Conservation (phyloP, 352 stramenopile species). For the Globisporangium takayamanum region DNA sequence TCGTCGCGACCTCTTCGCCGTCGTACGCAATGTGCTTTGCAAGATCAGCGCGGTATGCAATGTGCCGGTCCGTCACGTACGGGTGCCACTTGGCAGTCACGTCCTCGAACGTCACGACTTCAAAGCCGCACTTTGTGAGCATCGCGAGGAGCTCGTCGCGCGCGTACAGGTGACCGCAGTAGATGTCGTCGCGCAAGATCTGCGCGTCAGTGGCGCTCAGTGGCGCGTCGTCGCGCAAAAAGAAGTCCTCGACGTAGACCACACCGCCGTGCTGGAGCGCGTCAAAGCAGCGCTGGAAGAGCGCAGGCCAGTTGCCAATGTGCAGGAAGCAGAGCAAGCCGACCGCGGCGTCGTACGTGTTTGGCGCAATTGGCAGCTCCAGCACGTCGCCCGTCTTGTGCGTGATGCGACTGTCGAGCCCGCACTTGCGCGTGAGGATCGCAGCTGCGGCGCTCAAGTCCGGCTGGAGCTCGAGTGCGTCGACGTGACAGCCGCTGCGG, state of each 20-base stretch:
- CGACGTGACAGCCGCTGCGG: constrained; percentile 50
- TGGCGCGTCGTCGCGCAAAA: constrained; percentile 22
- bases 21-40: constrained; percentile 43
- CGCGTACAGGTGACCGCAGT: constrained; percentile 41
- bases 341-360: constrained; percentile 55
- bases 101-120: constrained; percentile 46
- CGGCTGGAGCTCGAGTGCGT: constrained; percentile 75
- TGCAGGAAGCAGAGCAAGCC: constrained; percentile 74
- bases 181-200: constrained; percentile 55
- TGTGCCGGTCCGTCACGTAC: constrained; percentile 42
- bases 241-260: constrained; percentile 81
- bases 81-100: constrained; percentile 58
- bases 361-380: constrained; percentile 13
- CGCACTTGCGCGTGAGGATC: constrained; percentile 54
- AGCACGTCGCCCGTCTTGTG: constrained; percentile 72
- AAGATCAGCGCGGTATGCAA: constrained; percentile 36
- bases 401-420: constrained; percentile 33
- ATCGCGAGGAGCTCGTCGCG: constrained; percentile 31
- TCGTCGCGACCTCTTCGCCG: constrained; percentile 40
- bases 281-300: constrained; percentile 54
- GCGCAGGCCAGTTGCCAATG: constrained; percentile 50
- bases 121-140: constrained; percentile 45
- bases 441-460: constrained; percentile 57
- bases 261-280: constrained; percentile 55
- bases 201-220: constrained; percentile 41